A percentile compares a stretch with the other conserved stretches of the same genome.
Conservation (phyloP, 2,329 filamentous ascomycete species). For the Phyllosticta citriasiana region DNA sequence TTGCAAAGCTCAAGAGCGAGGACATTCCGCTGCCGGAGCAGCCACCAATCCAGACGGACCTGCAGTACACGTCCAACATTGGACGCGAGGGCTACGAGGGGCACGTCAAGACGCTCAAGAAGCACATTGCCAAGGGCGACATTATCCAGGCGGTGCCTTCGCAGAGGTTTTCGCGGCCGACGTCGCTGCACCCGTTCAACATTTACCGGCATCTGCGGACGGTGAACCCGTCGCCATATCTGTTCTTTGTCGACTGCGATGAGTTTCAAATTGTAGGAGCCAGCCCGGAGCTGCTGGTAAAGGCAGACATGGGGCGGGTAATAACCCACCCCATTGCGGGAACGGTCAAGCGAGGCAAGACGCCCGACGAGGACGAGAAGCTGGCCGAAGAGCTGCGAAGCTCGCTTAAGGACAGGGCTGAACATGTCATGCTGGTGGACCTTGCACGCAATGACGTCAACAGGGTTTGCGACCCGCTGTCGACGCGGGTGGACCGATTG, state of each 20-base stretch:
- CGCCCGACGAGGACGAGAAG: conserved; percentile 67
- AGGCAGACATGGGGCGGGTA: conserved; percentile 74
- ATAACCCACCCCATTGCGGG: conserved; percentile 97
- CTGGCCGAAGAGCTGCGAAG: conserved; percentile 67
- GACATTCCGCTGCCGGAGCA: conserved; percentile 72
- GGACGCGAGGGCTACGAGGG: conserved; percentile 78
- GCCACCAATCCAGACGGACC: conserved; percentile 57
- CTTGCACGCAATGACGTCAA: conserved; percentile 94
- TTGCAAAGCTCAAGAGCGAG: conserved; percentile 61
- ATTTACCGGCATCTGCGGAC: conserved; percentile 92
- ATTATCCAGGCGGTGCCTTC: conserved; percentile 98
- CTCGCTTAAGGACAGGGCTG: conserved; percentile 69
- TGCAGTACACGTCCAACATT: conserved; percentile 86
- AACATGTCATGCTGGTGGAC: conserved; percentile 85
- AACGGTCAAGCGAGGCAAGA: conserved; percentile 79
- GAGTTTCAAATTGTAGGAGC: conserved; percentile 94
- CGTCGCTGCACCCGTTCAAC: conserved; percentile 90
- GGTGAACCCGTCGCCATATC: conserved; percentile 95
- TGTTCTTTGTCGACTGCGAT: conserved; percentile 88
- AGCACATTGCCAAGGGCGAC: conserved; percentile 83
- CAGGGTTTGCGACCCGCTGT: conserved; percentile 81
- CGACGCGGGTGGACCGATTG: conserved; percentile 81
- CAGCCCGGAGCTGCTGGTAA: conserved; percentile 88
- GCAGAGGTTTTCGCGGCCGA: conserved; percentile 83
- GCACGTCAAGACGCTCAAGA: conserved; percentile 79